A percentile compares a stretch with the other conserved stretches of the same genome.
These are phyloP conservation scores for Phialophora chinensis DNA, from an alignment of 2,329 filamentous ascomycete species.

Conservation along the genomic window DNA sequence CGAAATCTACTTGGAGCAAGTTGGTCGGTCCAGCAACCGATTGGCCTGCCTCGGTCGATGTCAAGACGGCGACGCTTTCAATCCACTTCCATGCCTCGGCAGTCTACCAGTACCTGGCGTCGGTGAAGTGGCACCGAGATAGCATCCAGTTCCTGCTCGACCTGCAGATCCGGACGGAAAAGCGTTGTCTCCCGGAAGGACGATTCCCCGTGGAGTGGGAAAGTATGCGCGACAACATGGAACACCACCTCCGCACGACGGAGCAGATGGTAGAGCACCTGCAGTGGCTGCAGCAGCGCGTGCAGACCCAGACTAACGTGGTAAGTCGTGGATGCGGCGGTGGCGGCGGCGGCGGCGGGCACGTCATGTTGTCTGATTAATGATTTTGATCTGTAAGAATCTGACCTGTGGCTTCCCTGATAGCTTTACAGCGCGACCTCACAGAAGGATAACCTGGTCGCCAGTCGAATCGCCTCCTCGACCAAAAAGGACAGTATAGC, in stretches of 20 bases:
- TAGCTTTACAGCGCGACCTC: slow-evolving; percentile 1
- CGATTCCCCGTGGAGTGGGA: no score
- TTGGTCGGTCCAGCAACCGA: not conserved
- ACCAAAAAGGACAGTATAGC: slow-evolving; percentile 4
- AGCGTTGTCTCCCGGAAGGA: no score
- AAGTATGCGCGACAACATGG: no score
- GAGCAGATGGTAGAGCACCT: not conserved
- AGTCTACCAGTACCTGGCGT: no score
- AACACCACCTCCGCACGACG: not conserved
- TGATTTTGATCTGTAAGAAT: no score
- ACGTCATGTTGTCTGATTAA: no score
- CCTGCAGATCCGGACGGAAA: no score
- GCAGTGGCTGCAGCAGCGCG: not conserved
- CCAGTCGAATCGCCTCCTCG: not conserved
- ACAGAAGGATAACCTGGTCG: not conserved
- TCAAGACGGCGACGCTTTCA: not conserved
- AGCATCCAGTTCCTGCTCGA: no score
- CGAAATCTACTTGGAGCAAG: no score
- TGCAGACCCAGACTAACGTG: not conserved
- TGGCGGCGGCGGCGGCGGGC: no score
- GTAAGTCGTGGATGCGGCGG: not conserved
- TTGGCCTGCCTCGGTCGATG: not conserved
- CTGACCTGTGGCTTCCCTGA: no score
- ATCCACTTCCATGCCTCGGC: not conserved
- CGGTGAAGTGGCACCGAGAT: no score